These are phyloP conservation scores for Pythium myriotylum DNA, from an alignment of 352 stramenopile genomes.

Conservation along the genomic window DNA sequence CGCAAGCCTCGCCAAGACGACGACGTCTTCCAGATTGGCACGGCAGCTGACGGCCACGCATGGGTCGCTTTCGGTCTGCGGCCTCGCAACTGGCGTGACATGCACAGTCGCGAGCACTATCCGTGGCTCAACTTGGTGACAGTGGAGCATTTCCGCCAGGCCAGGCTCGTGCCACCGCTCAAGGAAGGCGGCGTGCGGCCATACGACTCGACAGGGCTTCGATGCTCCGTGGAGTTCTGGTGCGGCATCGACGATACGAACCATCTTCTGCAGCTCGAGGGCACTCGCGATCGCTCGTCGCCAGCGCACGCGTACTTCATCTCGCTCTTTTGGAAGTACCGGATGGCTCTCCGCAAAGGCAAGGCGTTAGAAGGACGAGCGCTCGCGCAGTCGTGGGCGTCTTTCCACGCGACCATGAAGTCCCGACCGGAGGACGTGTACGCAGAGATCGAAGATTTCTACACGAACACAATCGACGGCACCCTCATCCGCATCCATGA, in stretches of 20 bases:
- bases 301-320: not conserved
- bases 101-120: not conserved
- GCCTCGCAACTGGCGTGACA: not conserved
- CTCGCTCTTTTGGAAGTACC: constrained; percentile 1
- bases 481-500: not conserved
- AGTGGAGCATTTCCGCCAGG: not conserved
- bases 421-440: not conserved
- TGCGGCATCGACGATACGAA: constrained; percentile 1
- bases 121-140: not conserved
- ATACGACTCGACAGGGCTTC: not conserved
- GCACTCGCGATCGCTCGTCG: not conserved
- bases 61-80: not conserved
- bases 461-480: not conserved
- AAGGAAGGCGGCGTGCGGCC: not conserved
- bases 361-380: not conserved
- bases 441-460: too few species aligned
- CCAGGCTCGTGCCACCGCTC: not conserved
- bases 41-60: not conserved
- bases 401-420: not conserved
- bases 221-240: not conserved
- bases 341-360: not conserved
- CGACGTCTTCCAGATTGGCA: not conserved
- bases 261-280: not conserved
- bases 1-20: not conserved
- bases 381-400: not conserved